Percentiles rank a stretch among this genome's conserved stretches.
Evolutionary conservation across 2,329 filamentous ascomycete genomes (phyloP).

Genomic region (Penicillium hordei): DNA sequence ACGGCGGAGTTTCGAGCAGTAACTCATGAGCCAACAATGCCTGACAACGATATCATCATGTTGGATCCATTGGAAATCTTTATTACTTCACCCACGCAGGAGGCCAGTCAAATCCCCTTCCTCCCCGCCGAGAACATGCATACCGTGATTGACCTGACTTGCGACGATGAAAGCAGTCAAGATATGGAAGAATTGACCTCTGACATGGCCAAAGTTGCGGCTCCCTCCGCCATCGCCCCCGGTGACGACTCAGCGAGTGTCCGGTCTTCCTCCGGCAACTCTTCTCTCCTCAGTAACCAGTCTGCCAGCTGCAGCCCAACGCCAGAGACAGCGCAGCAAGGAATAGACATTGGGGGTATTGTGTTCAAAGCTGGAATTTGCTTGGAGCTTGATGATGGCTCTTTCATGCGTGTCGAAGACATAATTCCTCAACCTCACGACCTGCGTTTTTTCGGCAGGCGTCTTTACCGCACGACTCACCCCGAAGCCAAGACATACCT

Average conservation of each 20-base stretch:
- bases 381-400: conserved; percentile 39
- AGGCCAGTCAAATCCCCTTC: background rate
- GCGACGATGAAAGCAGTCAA: background rate
- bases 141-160: background rate
- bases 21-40: background rate
- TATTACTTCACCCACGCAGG: background rate
- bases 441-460: conserved; percentile 41
- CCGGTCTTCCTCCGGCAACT: background rate
- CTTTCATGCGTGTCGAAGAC: conserved; percentile 44
- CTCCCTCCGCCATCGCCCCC: background rate
- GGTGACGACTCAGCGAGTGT: background rate
- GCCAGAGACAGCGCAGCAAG: conserved; percentile 8
- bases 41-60: background rate
- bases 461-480: conserved; percentile 34
- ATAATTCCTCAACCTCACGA: conserved; percentile 33
- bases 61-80: background rate
- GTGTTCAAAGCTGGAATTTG: conserved; percentile 31
- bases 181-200: background rate
- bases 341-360: conserved; percentile 18
- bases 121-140: background rate
- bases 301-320: background rate
- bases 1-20: background rate
- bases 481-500: conserved; percentile 36
- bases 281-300: background rate
- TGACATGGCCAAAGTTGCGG: background rate